Base-by-base conservation (phyloP, 345 rosid genomes). In the Aquilaria yunnanensis region DNA sequence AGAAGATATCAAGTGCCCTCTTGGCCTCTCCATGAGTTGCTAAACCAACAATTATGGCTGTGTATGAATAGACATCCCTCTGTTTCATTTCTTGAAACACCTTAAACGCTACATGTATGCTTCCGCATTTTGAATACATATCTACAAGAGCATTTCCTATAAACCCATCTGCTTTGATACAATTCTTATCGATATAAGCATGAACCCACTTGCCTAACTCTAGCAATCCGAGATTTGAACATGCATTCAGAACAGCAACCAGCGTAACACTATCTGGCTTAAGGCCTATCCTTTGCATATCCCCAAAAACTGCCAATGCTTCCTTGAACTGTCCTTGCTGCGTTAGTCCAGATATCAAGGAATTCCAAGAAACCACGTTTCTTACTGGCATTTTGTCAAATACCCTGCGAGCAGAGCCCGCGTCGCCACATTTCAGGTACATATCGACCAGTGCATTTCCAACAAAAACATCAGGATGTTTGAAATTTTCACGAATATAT, bases 51-150 rank as follows among this genome's bases (percentile, higher is more conserved):
- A 84, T 79, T 63, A 84, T 81, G 51, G 86, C 84, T 32, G 82
- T 79, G 49, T 77, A 81, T 11, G 86, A 77, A 63, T 75, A 78
- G 5, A 79, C 84, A 64, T 81, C 86, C 49, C 60, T 71, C 47
- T 50, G 45, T 66, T 65, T 70, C 82, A 81, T 77, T 9, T 33
- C 59, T 48, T 51, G 56, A 59, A 84, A 84, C 65, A 81, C 86
- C 6, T 31, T 13, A 1, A 69, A 56, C 2, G 85, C 82, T 60
- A 65, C 50, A 41, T 69, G 73, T 52, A 79, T 62, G 72, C 78
- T 67, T 67, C 89, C 86, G 34, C 86, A 79, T 69, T 81, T 84
- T 14, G 84, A 73, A 77, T 83, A 83, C 89, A 83, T 81, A 58
- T 83, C 84, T 12, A 83, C 72, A 12, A 84, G 70, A 0, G 86